Base-by-base conservation (phyloP, 805 yeast genomes). In the Komagataella populi region DNA sequence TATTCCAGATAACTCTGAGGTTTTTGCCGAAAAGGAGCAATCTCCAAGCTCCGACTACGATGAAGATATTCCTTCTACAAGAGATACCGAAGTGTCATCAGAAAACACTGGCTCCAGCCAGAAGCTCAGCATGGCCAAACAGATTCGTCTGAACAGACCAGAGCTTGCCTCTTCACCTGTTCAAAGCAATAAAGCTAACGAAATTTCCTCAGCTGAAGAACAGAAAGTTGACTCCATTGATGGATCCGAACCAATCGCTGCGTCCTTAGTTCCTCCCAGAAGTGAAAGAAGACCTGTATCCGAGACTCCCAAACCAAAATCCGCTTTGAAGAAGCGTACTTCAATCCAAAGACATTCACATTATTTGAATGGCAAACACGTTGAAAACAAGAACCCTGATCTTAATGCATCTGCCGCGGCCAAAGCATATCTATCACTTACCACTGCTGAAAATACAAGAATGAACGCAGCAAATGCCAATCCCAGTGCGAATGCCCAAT, bases 381-480 rank as follows among this genome's bases (percentile, higher is more conserved):
- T 23, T 23, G 48, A 24, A 2, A 36, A 48, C 50, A 48, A 16
- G n/a, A 14, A 43, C 6, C 22, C 53, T 20, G 50, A 52, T n/a
- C 18, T 12, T 20, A 44, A 30, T 4, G 10, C 36, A 8, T 61
- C 69, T 4, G 71, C 84, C 1, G 86, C 87, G 0, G 76, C 76
- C 23, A 76, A 74, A 53, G 88, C 86, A 0, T 83, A 83, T 57
- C 60, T 83, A 47, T 80, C 87, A 0, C 64, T 83, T 51, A 74
- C 90, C 1, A 85, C 93, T 0, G 90, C 90, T 1, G 89, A 84
- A 60, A 85, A 85, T 62, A 85, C 93, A 0, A 72, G 89, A 53
- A 61, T 83, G 52, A 85, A 85, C 64, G 84, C 91, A 1, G 74
- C 76, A 17, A 17, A 17, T 20, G 23, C 49, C 45, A 14, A 46